phyloP scores from a whole-genome alignment of 2,329 filamentous ascomycete species.

The Didymella lethalis region DNA sequence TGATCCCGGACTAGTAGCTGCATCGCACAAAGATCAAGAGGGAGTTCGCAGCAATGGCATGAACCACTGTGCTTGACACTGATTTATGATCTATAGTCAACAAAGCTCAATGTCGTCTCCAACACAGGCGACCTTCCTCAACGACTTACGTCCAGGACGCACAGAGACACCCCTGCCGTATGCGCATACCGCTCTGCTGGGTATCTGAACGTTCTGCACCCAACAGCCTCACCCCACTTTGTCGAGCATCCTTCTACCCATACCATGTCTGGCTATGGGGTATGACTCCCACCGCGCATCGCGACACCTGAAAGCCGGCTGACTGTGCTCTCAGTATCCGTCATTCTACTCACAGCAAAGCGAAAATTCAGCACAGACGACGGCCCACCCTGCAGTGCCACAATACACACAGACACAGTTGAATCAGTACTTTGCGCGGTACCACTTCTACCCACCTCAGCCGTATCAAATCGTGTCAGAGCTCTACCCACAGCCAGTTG shows the following conservation, averaged over 20 bases:
- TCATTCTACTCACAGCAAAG: background rate
- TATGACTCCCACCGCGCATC: background rate
- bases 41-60: background rate
- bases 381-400: background rate
- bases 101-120: background rate
- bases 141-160: background rate
- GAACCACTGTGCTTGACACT: background rate
- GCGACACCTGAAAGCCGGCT: background rate
- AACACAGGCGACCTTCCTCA: background rate
- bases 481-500: background rate
- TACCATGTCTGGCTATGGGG: background rate
- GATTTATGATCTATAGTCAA: background rate
- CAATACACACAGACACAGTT: conserved; percentile 46
- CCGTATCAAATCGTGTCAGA: conserved; percentile 38
- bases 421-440: conserved; percentile 41
- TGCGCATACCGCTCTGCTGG: background rate
- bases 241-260: background rate
- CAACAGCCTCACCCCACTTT: background rate
- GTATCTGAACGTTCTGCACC: background rate
- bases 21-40: background rate
- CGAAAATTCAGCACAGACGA: background rate
- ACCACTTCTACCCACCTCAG: conserved; percentile 41
- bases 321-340: background rate
- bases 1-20: background rate
- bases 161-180: background rate